Evolutionary conservation across 208 protist genomes (phyloP), one percentile per base, ranked within the genome.

Genomic region (Acanthamoeba healyi): DNA sequence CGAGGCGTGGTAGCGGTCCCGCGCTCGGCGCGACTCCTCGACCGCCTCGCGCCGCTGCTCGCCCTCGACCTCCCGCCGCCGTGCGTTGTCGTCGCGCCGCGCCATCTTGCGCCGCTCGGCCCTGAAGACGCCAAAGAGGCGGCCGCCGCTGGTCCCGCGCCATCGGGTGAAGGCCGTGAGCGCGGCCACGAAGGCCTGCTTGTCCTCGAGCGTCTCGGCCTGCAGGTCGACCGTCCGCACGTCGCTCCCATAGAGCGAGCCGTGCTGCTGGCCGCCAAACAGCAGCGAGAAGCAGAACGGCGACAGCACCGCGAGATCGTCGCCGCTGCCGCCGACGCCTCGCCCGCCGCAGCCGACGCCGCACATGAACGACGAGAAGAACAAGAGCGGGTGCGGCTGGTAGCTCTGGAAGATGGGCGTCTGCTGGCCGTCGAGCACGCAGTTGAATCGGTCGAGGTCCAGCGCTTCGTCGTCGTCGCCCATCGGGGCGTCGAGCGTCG

Each of bases 391-490:
- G 61, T 70, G 61, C 14, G 61, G 26, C 29, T 26, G 6, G 29
- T 70, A 70, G 29, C 61, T 70, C 61, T 70, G 61, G 61, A 70
- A 70, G 61, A 70, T 70, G 61, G 61, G 61, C 61, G 61, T 70
- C 22, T 70, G 61, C 61, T 70, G 61, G 6, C 61, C 61, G 29
- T 70, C 61, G 61, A 70, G 61, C 61, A 70, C 61, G 61, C 61
- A 70, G 61, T 70, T 70, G 61, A 70, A 70, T 24, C 61, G 61
- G 29, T 26, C 19, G 7, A 70, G 61, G 14, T 26, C 61, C 9
- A 70, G 14, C 7, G n/a, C 14, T 26, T 70, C 61, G 26, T 70
- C 61, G 5, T 70, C 61, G 6, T 34, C 61, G 29, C n/a, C 14
- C 61, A 7, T 29, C 14, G 61, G 14, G 14, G 6, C 19, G 29